phyloP scores from a whole-genome alignment of 345 rosid genomes.

The Ceriops zippeliana region DNA sequence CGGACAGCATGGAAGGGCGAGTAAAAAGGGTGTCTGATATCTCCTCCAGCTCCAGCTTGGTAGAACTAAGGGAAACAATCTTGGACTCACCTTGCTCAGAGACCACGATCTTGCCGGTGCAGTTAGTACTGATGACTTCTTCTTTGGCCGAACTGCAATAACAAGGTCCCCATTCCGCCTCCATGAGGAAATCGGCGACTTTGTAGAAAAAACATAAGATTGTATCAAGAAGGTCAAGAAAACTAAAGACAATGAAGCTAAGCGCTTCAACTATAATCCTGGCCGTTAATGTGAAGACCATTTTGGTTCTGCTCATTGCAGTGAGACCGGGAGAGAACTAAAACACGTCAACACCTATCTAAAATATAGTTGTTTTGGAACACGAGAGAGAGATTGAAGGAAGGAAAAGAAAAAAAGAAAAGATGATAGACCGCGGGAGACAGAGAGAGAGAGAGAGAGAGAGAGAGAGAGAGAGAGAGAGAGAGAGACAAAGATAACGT shows the following conservation, averaged over 20 bases:
- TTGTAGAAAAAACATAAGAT: slow-evolving; percentile 67
- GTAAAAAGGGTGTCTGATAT: slow-evolving; percentile 84
- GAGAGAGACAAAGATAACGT: neutral
- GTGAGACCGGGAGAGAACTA: neutral
- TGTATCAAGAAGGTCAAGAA: slow-evolving; percentile 73
- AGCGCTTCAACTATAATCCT: slow-evolving; percentile 23
- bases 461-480: slow-evolving; percentile 5
- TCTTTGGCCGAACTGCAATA: slow-evolving; percentile 69
- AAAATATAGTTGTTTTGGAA: neutral
- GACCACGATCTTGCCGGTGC: slow-evolving; percentile 59
- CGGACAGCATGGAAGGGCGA: slow-evolving; percentile 55
- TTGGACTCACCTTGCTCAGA: slow-evolving; percentile 77
- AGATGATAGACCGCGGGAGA: neutral
- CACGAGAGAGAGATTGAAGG: neutral
- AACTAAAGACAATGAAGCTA: slow-evolving; percentile 76
- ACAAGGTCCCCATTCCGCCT: slow-evolving; percentile 87
- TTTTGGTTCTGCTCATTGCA: slow-evolving; percentile 18
- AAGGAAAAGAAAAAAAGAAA: neutral
- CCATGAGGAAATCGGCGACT: slow-evolving; percentile 63
- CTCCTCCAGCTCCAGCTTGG: slow-evolving; percentile 74
- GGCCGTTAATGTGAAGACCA: slow-evolving; percentile 16
- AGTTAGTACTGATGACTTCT: slow-evolving; percentile 44
- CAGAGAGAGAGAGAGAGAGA: neutral
- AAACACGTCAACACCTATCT: no score
- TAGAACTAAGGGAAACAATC: slow-evolving; percentile 64